phyloP scores from a whole-genome alignment of 805 yeast species.

The Citeromyces nyonsensis region DNA sequence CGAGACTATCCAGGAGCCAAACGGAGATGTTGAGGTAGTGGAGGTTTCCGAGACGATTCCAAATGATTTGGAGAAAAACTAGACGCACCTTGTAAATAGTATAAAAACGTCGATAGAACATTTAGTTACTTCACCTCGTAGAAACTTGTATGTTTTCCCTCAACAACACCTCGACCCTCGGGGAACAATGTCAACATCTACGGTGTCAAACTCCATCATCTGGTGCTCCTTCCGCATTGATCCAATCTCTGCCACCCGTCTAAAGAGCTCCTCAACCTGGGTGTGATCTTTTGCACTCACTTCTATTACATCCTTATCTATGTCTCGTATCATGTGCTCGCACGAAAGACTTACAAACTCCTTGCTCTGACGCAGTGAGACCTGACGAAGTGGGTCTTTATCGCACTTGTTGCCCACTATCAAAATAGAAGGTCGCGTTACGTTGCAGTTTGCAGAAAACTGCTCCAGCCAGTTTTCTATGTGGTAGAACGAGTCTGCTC shows the following conservation, averaged over 20 bases:
- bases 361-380: conserved; percentile 14
- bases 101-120: no score
- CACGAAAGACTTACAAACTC: conserved; percentile 10
- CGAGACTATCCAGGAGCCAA: not conserved
- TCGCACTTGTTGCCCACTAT: conserved; percentile 41
- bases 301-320: conserved; percentile 12
- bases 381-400: conserved; percentile 11
- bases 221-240: conserved; percentile 6
- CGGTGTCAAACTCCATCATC: conserved; percentile 9
- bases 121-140: no score
- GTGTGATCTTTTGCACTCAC: conserved; percentile 11
- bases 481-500: conserved; percentile 31
- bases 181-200: conserved; percentile 7
- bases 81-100: not conserved
- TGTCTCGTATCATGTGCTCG: conserved; percentile 10
- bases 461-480: conserved; percentile 27
- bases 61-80: not conserved
- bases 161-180: conserved; percentile 1
- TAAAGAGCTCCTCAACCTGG: conserved; percentile 12
- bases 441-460: conserved; percentile 31
- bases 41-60: not conserved
- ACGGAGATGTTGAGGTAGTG: not conserved
- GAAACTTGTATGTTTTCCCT: no score
- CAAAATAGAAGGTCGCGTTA: conserved; percentile 26
- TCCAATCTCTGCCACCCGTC: conserved; percentile 12